Base-by-base conservation (phyloP, 2,329 filamentous ascomycete species). In the Stachybotrys elegans region DNA sequence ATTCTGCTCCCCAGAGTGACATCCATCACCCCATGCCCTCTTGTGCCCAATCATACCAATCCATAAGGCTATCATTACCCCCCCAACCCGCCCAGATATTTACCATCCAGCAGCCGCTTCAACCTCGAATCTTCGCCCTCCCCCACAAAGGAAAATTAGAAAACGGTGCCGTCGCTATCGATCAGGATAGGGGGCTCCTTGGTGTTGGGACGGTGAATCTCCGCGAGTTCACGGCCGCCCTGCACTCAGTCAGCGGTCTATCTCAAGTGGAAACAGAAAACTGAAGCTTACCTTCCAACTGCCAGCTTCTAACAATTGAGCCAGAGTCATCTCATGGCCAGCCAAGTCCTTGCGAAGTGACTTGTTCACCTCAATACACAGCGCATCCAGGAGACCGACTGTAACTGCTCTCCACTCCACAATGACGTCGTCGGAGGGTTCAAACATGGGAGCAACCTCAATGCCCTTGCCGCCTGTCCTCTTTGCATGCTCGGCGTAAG, bases 151-250 rank as follows among this genome's bases (percentile, higher is more conserved):
- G 40, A 35, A 39, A 42, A 46, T 63, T 81, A 95, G 63, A 98
- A 97, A 52, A 98, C 88, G 20, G 93, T 97, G 49, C 93, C 93
- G 63, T 98, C 93, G 52, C 89, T 95, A 54, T 95, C 79, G 56
- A 97, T 96, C 69, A 96, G 83, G 60, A 98, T 97, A 5, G 93
- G 93, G 23, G 92, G 89, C 63, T 95, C 89, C 69, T 93, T 95
- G 42, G 93, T 97, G 59, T 96, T 97, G 19, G 93, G 93, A 54
- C 93, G 79, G 55, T 89, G 92, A 51, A 96, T 89, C 70, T 96
- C 92, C 50, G 93, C 93, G 62, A 97, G 86, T 69, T 97, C 93
- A 60, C 93, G 84, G 47, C 93, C 93, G 56, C 92, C 92, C 91
- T 79, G 46, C 43, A 31, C 17, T 37, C 40, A 19, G 37, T 45